Evolutionary conservation across 1,139 yeast genomes (phyloP).

Genomic region (Geotrichum histeridarum): DNA sequence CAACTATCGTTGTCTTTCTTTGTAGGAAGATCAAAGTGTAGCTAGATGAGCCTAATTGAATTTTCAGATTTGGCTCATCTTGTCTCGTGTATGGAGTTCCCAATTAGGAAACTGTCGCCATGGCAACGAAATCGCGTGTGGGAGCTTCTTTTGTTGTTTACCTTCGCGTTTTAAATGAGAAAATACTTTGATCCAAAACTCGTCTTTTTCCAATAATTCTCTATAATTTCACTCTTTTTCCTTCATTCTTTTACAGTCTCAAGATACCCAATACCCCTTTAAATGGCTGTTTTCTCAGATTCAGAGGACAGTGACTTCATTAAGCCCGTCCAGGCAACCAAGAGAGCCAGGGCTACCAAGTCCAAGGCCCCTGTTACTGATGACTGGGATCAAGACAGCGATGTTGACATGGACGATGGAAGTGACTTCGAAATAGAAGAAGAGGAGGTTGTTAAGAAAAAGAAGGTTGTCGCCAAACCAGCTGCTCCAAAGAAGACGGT

Average conservation of each 20-base stretch:
- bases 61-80: background rate
- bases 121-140: constrained; percentile 3
- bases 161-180: constrained; percentile 4
- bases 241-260: background rate
- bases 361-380: constrained; percentile 2
- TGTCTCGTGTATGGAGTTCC: background rate
- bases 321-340: constrained; percentile 1
- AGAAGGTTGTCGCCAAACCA: constrained; percentile 15
- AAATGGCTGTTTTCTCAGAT: constrained; percentile 16
- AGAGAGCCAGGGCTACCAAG: constrained; percentile 13
- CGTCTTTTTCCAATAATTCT: background rate
- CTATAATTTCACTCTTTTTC: background rate
- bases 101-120: background rate
- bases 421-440: constrained; percentile 24
- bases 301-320: constrained; percentile 18
- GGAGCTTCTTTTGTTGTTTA: constrained; percentile 7
- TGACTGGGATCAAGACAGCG: constrained; percentile 11
- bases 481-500: constrained; percentile 4
- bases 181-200: background rate
- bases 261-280: constrained; percentile 4
- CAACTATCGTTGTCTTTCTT: background rate
- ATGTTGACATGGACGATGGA: constrained; percentile 20
- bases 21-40: too few species aligned
- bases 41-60: too few species aligned
- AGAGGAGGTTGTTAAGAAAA: constrained; percentile 15